Evolutionary conservation across 768 basidiomycete species (phyloP).

Genomic region (Suillus alpinus): DNA sequence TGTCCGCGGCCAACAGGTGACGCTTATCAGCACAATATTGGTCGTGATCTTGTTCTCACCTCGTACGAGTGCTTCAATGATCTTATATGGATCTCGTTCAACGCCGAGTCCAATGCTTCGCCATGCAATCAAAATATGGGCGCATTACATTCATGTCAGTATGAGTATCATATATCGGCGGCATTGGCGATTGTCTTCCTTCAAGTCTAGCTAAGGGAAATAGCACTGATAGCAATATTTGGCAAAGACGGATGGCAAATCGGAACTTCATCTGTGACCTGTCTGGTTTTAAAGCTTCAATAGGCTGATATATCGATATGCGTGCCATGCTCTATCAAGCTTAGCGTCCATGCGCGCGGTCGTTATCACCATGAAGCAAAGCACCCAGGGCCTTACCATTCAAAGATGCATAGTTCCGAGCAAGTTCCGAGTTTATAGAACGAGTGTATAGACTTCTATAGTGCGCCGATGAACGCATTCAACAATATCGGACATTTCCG

Average conservation of each 20-base stretch:
- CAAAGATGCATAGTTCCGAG: too few species aligned
- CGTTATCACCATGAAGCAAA: too few species aligned
- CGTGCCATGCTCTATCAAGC: constrained; percentile 46
- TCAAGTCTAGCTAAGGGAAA: too few species aligned
- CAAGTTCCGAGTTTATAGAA: too few species aligned
- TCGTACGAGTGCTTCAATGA: constrained; percentile 39
- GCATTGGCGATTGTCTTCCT: too few species aligned
- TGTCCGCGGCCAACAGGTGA: constrained; percentile 31
- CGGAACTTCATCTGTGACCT: too few species aligned
- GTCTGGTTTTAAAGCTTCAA: neutral
- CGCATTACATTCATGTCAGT: neutral
- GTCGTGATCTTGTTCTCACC: constrained; percentile 50
- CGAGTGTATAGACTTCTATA: too few species aligned
- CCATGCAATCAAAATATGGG: constrained; percentile 34
- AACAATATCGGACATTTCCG: neutral
- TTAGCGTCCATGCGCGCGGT: neutral
- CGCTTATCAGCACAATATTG: constrained; percentile 47
- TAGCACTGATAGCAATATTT: neutral
- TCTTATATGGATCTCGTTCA: constrained; percentile 52
- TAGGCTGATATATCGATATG: constrained; percentile 48
- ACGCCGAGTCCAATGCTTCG: constrained; percentile 52
- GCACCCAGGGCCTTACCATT: too few species aligned
- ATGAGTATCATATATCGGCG: neutral
- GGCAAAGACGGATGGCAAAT: neutral
- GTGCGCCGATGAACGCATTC: neutral